phyloP scores from a whole-genome alignment of 768 basidiomycete species.

The Lentinula edodes region DNA sequence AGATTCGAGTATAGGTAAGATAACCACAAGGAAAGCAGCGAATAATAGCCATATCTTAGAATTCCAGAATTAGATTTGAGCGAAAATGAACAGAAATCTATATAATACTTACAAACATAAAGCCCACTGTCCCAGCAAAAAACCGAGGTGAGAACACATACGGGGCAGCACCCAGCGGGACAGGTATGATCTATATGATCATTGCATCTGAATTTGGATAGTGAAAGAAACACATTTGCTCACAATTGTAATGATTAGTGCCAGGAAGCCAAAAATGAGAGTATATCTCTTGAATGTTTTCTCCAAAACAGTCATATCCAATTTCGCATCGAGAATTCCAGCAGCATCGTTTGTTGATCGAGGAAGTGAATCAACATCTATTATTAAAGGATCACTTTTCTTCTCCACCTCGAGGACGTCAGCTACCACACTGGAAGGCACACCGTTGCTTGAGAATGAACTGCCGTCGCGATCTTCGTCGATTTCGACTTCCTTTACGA shows the following conservation, averaged over 20 bases:
- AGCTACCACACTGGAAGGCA: neutral
- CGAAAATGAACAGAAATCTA: neutral
- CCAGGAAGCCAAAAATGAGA: neutral
- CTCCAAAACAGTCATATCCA: neutral
- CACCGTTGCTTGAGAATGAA: neutral
- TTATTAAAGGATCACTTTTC: neutral
- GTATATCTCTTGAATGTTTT: neutral
- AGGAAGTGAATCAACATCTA: neutral
- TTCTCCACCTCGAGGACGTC: neutral
- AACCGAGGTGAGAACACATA: neutral
- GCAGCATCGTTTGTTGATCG: no score
- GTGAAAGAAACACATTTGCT: neutral
- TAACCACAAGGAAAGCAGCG: neutral
- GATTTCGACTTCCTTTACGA: slow-evolving; percentile 6
- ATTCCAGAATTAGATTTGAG: neutral
- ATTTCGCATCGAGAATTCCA: neutral
- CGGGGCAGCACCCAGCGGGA: neutral
- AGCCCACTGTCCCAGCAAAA: neutral
- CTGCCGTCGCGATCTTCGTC: neutral
- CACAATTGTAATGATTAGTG: neutral
- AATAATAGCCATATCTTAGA: neutral
- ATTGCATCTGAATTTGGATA: neutral
- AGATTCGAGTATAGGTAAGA: neutral
- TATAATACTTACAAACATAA: neutral
- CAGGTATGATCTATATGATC: neutral